A percentile compares a stretch with the other conserved stretches of the same genome.
These are phyloP conservation scores for Ammopiptanthus mongolicus DNA, from an alignment of 306 rosid species.

Conservation along the genomic window DNA sequence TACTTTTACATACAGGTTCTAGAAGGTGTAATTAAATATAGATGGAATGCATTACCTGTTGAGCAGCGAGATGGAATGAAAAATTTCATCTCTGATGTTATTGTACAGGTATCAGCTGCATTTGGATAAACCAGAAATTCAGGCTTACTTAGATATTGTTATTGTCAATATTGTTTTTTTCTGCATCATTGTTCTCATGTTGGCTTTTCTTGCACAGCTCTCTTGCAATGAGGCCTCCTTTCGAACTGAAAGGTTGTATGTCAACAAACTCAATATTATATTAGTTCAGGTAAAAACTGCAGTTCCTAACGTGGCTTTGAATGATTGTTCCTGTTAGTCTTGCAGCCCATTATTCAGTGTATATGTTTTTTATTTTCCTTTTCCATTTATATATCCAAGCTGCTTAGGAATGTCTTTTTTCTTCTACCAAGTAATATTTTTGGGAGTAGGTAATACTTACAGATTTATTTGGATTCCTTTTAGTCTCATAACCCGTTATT, in stretches of 20 bases:
- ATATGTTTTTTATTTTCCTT: not conserved
- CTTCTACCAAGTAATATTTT: not conserved
- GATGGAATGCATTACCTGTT: conserved; percentile 97
- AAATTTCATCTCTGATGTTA: conserved; percentile 91
- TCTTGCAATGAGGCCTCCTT: conserved; percentile 87
- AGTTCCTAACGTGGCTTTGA: not conserved
- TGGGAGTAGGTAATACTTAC: not conserved
- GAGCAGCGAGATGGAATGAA: conserved; percentile 99
- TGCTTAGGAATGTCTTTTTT: not conserved
- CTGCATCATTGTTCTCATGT: conserved; percentile 4
- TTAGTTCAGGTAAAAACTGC: conserved; percentile 76
- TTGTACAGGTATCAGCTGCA: conserved; percentile 64
- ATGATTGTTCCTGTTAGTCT: not conserved
- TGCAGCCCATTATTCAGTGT: not conserved
- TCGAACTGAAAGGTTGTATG: conserved; percentile 86
- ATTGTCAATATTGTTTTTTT: not conserved
- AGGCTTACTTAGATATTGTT: not conserved
- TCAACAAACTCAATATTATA: conserved; percentile 93
- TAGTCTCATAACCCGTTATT: not conserved
- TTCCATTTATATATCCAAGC: not conserved
- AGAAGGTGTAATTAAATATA: conserved; percentile 95
- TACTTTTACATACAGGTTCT: conserved; percentile 55
- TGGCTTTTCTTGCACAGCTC: conserved; percentile 45
- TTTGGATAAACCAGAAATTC: not conserved
- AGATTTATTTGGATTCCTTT: not conserved